A percentile compares a stretch with the other conserved stretches of the same genome.
Evolutionary conservation across 768 basidiomycete species (phyloP).

Genomic region (Boletus pseudo-olivaceus): DNA sequence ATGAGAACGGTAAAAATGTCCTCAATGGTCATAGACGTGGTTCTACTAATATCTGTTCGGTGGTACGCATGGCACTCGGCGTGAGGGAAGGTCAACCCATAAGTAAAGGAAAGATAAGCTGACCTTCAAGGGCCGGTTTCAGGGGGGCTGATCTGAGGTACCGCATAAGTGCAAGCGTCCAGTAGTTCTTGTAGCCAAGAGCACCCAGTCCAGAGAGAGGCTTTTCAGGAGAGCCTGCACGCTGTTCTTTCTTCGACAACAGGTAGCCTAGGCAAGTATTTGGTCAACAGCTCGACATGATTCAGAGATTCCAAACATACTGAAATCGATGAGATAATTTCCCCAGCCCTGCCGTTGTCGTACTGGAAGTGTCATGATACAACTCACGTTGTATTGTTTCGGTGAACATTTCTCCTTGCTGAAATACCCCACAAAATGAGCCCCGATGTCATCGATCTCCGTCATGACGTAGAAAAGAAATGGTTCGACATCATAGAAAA

Average conservation of each 20-base stretch:
- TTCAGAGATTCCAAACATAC: conserved; percentile 39
- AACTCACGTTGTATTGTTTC: conserved; percentile 96
- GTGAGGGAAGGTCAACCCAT: conserved; percentile 13
- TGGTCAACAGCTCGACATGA: neutral
- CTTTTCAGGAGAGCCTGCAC: conserved; percentile 91
- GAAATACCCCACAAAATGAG: conserved; percentile 97
- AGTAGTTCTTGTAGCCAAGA: conserved; percentile 93
- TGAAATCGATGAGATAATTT: conserved; percentile 95
- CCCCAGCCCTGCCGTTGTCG: conserved; percentile 96
- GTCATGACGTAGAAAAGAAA: conserved; percentile 99
- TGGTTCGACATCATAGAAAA: conserved; percentile 99
- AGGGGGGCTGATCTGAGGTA: conserved; percentile 63
- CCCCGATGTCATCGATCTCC: conserved; percentile 83
- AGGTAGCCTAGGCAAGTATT: conserved; percentile 68
- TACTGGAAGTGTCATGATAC: conserved; percentile 98
- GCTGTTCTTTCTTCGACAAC: conserved; percentile 90
- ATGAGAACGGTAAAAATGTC: conserved; percentile 76
- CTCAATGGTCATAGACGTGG: conserved; percentile 88
- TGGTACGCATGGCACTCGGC: conserved; percentile 19
- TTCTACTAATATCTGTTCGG: conserved; percentile 69
- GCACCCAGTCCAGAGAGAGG: conserved; percentile 91
- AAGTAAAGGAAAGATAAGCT: conserved; percentile 19
- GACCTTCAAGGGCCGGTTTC: conserved; percentile 73
- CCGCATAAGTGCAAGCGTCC: conserved; percentile 84
- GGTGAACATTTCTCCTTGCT: conserved; percentile 97